Evolutionary conservation across 192 early-diverging fungal genomes (phyloP), one percentile per base, ranked within the genome.

Genomic region (Umbelopsis vinacea): DNA sequence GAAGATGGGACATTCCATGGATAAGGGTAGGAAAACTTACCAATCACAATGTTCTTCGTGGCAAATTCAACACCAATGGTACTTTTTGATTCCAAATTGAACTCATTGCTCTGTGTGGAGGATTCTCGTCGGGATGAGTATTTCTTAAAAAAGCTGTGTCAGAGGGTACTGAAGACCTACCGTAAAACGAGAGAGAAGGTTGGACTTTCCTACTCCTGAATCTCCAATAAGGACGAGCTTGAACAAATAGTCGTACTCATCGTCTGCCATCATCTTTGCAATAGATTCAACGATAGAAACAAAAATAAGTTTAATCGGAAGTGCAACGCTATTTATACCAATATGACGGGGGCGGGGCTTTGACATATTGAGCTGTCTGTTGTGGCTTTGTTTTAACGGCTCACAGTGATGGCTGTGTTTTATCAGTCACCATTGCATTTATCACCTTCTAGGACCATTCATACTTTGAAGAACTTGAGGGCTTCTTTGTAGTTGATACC

Each of bases 31-130:
- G 35, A 7, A 6, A 35, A 14, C 57, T 63, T 63, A 63, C 57
- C 57, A 37, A 63, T 63, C 15, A 63, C 57, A 37, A 85, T 75
- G 47, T 78, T 79, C 66, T 79, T 82, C 15, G 84, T 85, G 11
- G 81, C 78, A 54, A 85, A 83, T 53, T 83, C 84, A 19, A 85
- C 79, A 47, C 84, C 97, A 80, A 99, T 99, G 69, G 96, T 98
- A 26, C 95, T 95, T 83, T 97, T 98, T 75, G 96, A 97, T 81
- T 97, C 95, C 72, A 96, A 85, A 83, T 94, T 96, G 84, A 99
- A 99, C 83, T 97, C 96, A 87, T 98, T 94, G 40, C 67, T 78
- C 77, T 78, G 70, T 46, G 24, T 52, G 29, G 21, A 15, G 14
- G 37, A 47, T 29, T 52, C 19, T 15, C 2, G 17, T 38, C n/a